Percentiles rank a stretch among this genome's conserved stretches.
Evolutionary conservation across 139 green algal species (phyloP).

Genomic region (Nannochloris sp.): DNA sequence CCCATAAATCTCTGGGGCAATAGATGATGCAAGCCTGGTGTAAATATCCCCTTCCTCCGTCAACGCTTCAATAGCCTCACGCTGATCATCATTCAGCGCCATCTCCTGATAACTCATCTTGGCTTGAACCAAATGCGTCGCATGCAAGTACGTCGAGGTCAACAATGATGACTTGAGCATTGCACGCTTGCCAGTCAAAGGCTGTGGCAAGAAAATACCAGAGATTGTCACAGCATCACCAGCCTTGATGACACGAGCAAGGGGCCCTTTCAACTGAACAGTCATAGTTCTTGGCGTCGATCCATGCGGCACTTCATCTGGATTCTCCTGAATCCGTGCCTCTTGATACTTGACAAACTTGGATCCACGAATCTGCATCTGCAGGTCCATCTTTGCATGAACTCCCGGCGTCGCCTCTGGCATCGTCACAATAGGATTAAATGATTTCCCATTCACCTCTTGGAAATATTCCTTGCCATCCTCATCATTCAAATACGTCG

Average conservation of each 20-base stretch:
- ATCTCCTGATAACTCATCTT: conserved; percentile 68
- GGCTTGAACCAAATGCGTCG: conserved; percentile 57
- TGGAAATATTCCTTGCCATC: conserved; percentile 92
- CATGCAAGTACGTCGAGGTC: conserved; percentile 85
- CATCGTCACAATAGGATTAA: conserved; percentile 62
- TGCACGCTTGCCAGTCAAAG: conserved; percentile 52
- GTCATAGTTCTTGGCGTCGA: conserved; percentile 82
- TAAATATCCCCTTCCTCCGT: conserved; percentile 65
- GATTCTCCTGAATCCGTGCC: conserved; percentile 56
- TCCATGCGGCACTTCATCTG: conserved; percentile 78
- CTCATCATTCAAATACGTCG: conserved; percentile 88
- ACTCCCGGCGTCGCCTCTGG: not conserved
- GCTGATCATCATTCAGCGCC: conserved; percentile 34
- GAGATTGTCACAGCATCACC: conserved; percentile 76
- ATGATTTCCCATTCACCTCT: conserved; percentile 62
- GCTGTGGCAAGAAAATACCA: conserved; percentile 89
- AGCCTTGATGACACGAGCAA: conserved; percentile 77
- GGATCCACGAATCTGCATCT: conserved; percentile 72
- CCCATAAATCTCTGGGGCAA: conserved; percentile 89
- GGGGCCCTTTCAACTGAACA: conserved; percentile 74
- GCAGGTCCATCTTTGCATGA: not conserved
- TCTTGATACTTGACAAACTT: conserved; percentile 96
- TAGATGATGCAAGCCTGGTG: conserved; percentile 58
- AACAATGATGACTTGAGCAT: conserved; percentile 62
- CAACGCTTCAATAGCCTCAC: conserved; percentile 38